A percentile compares a stretch with the other conserved stretches of the same genome.
Evolutionary conservation across 768 basidiomycete species (phyloP).

Genomic region (Termitomyces sp.): DNA sequence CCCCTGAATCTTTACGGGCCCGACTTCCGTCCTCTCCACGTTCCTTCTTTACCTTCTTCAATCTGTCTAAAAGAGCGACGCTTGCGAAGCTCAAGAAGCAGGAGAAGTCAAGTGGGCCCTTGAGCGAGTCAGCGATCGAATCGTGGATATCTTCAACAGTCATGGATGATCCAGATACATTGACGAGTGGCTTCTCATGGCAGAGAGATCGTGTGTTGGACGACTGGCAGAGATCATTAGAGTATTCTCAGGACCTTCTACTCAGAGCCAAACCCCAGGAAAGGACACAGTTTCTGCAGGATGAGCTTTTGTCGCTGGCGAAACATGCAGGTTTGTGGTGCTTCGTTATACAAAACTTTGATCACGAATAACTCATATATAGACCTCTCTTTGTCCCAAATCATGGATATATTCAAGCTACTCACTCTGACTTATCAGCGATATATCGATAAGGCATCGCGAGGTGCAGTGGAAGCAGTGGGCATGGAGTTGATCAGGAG

Average conservation of each 20-base stretch:
- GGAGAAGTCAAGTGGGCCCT: slow-evolving; percentile 33
- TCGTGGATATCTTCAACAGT: slow-evolving; percentile 59
- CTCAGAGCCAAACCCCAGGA: slow-evolving; percentile 50
- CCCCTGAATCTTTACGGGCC: not conserved
- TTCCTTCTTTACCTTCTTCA: slow-evolving; percentile 16
- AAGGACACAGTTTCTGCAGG: slow-evolving; percentile 56
- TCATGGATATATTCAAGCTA: slow-evolving; percentile 67
- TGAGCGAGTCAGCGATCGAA: slow-evolving; percentile 55
- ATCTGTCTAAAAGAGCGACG: slow-evolving; percentile 33
- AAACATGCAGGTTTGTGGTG: slow-evolving; percentile 50
- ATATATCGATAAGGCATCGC: slow-evolving; percentile 70
- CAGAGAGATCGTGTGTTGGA: slow-evolving; percentile 46
- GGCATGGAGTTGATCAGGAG: slow-evolving; percentile 60
- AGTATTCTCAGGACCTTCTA: slow-evolving; percentile 48
- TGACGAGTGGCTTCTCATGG: slow-evolving; percentile 36
- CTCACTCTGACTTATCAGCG: slow-evolving; percentile 75
- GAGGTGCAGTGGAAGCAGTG: slow-evolving; percentile 67
- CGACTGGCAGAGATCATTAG: slow-evolving; percentile 54
- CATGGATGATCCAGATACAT: slow-evolving; percentile 29
- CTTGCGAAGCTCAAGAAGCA: slow-evolving; percentile 50
- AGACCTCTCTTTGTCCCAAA: slow-evolving; percentile 63
- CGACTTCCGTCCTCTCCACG: not conserved
- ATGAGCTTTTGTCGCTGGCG: slow-evolving; percentile 56
- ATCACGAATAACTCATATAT: not conserved
- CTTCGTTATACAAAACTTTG: slow-evolving; percentile 6